These are phyloP conservation scores for Pseudoturritis turrita DNA, from an alignment of 345 rosid species.

Conservation along the genomic window DNA sequence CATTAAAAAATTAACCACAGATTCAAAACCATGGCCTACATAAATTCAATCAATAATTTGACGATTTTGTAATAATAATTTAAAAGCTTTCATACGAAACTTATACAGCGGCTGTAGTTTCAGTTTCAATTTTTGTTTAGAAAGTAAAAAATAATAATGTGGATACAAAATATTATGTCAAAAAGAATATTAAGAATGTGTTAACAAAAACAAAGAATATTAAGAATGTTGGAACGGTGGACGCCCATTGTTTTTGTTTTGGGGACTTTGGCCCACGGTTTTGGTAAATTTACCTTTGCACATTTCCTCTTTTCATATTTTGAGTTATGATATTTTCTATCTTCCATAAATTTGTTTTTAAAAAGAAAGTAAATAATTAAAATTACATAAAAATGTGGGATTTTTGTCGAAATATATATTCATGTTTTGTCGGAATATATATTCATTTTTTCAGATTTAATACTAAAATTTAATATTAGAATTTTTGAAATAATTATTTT, in stretches of 20 bases:
- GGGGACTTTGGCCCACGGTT: conserved; percentile 17
- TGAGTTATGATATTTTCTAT: no score
- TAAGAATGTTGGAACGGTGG: conserved; percentile 1
- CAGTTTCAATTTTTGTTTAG: not conserved
- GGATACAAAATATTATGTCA: no score
- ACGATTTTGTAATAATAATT: not conserved
- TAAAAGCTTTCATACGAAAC: not conserved
- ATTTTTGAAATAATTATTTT: no score
- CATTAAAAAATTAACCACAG: not conserved
- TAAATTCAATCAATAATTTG: not conserved
- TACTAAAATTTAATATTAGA: no score
- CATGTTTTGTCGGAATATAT: no score
- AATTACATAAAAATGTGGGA: no score
- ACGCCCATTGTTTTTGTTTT: conserved; percentile 20
- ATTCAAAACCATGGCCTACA: not conserved
- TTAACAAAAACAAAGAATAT: not conserved
- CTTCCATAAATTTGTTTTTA: no score
- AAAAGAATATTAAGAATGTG: not conserved
- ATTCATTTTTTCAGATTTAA: no score
- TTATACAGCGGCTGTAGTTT: not conserved
- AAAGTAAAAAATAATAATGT: not conserved
- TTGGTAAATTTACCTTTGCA: not conserved
- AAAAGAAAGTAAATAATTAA: no score
- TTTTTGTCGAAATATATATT: no score
- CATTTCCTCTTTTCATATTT: not conserved